Evolutionary conservation across 2,329 filamentous ascomycete species (phyloP), one percentile per base, ranked within the genome.

Genomic region (Penicillium sp.): DNA sequence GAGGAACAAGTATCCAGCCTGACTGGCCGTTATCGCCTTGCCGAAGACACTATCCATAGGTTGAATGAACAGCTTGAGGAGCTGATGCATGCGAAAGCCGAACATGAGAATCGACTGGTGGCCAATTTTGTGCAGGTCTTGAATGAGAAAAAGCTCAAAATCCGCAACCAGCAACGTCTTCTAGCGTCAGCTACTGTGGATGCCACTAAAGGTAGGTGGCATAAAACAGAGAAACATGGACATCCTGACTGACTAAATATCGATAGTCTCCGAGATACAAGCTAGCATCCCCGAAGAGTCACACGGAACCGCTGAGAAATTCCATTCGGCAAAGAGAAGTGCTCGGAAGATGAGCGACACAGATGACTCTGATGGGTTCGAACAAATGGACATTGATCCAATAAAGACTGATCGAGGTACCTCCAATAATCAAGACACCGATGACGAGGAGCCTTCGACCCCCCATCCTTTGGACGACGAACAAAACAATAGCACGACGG

Each of bases 121-220:
- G 75, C 78, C 55, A 85, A 85, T 66, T 86, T 86, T 60, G 78
- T 78, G 53, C 78, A 80, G 48, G 66, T 88, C 25, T 72, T 88
- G 9, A 87, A 88, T 57, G 80, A 82, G 61, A 88, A 88, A 73
- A 87, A 87, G 73, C 75, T 84, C 6, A 87, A 87, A 67, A 86
- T 87, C 49, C 75, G 85, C 49, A 85, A 86, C 64, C 83, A 86
- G 69, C 83, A 84, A 66, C 78, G 84, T 23, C 70, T 86, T 6
- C 68, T 87, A 15, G 78, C 79, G 17, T 75, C 77, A 31, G 81
- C 80, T 9, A 81, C 81, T 54, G 62, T 78, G 19, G 76, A 82
- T 64, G 63, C 66, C 27, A 64, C 62, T 27, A 73, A 71, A 70
- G 64, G 72, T 78, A 68, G 57, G 41, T 38, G 19, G 60, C 21